These are phyloP conservation scores for Astrothelium subdiscretum DNA, from an alignment of 495 filamentous ascomycete species.

Conservation along the genomic window DNA sequence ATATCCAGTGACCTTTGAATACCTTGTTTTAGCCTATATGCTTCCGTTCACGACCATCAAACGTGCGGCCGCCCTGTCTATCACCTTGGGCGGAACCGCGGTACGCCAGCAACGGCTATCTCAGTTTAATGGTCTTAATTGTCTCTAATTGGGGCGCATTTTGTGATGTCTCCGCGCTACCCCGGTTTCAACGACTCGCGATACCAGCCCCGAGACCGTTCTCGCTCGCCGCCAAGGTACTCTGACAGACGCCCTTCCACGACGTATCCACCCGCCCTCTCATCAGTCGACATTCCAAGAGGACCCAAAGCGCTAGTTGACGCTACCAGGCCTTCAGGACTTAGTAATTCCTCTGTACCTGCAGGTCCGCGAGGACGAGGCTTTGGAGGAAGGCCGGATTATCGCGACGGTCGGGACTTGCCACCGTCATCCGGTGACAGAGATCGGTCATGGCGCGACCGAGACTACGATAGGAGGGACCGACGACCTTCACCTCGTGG, in stretches of 20 bases:
- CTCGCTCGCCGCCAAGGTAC: conserved; percentile 46
- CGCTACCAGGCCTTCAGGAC: neutral
- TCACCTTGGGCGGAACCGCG: neutral
- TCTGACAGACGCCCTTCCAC: conserved; percentile 35
- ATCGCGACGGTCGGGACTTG: conserved; percentile 26
- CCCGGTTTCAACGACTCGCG: conserved; percentile 13
- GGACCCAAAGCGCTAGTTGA: conserved; percentile 29
- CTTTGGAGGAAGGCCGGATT: conserved; percentile 1
- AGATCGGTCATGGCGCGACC: conserved; percentile 18
- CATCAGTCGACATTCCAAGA: conserved; percentile 29
- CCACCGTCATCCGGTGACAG: conserved; percentile 12
- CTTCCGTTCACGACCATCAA: neutral
- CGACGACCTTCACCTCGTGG: conserved; percentile 35
- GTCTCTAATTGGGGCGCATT: neutral
- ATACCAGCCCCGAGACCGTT: conserved; percentile 41
- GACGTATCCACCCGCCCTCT: conserved; percentile 33
- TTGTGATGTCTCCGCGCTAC: conserved; percentile 17
- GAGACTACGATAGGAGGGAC: conserved; percentile 37
- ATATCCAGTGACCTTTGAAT: neutral
- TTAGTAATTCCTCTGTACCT: conserved; percentile 1
- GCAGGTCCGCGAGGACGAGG: conserved; percentile 7
- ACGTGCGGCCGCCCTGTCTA: neutral
- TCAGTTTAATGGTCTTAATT: neutral
- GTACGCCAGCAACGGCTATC: neutral
- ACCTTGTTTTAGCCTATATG: neutral